These are phyloP conservation scores for Neofusicoccum laricinum DNA, from an alignment of 2,329 filamentous ascomycete species.

Conservation along the genomic window DNA sequence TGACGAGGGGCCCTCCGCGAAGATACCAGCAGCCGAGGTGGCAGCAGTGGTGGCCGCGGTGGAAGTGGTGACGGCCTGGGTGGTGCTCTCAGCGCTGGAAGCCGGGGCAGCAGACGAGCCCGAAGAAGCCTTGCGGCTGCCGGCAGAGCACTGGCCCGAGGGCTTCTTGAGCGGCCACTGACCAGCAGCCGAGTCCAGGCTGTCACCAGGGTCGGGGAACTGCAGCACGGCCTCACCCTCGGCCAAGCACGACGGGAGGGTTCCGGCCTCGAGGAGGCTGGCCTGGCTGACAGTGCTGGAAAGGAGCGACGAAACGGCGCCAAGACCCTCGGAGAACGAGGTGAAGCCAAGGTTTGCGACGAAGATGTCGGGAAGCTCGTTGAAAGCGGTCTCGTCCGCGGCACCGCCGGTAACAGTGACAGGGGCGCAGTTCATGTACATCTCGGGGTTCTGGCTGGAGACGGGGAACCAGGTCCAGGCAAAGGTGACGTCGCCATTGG, in stretches of 20 bases:
- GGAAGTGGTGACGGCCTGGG: constrained; percentile 17
- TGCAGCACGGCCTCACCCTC: constrained; percentile 20
- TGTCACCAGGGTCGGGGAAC: constrained; percentile 62
- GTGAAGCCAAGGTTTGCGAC: constrained; percentile 60
- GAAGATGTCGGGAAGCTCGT: constrained; percentile 69
- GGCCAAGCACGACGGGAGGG: background rate
- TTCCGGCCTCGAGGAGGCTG: background rate
- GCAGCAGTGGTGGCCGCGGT: constrained; percentile 5
- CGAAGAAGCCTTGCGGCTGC: background rate
- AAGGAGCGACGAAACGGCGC: background rate
- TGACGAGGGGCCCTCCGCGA: background rate
- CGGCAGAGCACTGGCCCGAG: background rate
- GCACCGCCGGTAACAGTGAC: constrained; percentile 60
- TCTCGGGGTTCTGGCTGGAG: constrained; percentile 73
- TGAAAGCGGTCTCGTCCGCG: constrained; percentile 53
- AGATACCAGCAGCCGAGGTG: background rate
- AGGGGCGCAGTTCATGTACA: constrained; percentile 95
- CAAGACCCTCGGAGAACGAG: background rate
- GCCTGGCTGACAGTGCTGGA: background rate
- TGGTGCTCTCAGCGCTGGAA: constrained; percentile 21
- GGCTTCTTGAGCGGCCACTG: background rate
- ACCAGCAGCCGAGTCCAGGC: constrained; percentile 38
- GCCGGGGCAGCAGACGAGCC: constrained; percentile 21
- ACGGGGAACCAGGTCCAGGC: constrained; percentile 95
- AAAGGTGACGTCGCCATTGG: constrained; percentile 73